Conservation (phyloP, 805 yeast species). For the Yarrowia alimentaria region DNA sequence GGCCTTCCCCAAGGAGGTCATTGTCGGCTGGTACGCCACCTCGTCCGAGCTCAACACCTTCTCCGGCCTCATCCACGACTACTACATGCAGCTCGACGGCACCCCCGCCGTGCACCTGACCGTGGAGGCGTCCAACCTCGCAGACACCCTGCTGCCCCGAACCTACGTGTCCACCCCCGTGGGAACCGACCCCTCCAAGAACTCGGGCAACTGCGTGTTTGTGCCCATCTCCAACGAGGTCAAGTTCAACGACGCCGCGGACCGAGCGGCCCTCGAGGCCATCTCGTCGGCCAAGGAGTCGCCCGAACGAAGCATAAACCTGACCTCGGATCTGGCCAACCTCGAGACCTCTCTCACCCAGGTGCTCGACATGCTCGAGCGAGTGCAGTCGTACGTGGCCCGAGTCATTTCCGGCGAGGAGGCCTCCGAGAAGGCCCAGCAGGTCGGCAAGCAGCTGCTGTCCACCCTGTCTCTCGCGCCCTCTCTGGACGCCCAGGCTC, state of each 20-base stretch:
- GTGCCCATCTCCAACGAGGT: constrained; percentile 71
- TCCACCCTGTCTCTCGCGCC: constrained; percentile 45
- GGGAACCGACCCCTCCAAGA: constrained; percentile 49
- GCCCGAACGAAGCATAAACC: constrained; percentile 38
- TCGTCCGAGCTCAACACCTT: constrained; percentile 60
- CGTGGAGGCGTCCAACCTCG: constrained; percentile 48
- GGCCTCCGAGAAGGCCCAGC: constrained; percentile 38
- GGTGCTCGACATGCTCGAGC: constrained; percentile 42
- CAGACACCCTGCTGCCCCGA: constrained; percentile 52
- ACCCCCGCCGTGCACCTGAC: constrained; percentile 81
- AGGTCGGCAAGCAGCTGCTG: constrained; percentile 65
- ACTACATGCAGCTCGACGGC: constrained; percentile 68
- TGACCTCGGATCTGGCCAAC: constrained; percentile 39
- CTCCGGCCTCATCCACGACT: constrained; percentile 76
- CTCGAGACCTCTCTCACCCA: constrained; percentile 42
- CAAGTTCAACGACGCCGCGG: constrained; percentile 56
- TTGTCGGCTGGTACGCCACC: constrained; percentile 80
- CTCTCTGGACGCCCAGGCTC: constrained; percentile 46
- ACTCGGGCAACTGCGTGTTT: constrained; percentile 56
- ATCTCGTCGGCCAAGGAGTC: constrained; percentile 40
- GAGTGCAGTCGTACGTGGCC: constrained; percentile 41
- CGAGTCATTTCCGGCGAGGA: constrained; percentile 33
- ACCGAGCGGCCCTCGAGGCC: constrained; percentile 38
- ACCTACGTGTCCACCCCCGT: constrained; percentile 79
- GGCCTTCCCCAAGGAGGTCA: constrained; percentile 66